Percentiles rank a stretch among this genome's conserved stretches.
Conservation (phyloP, 192 early-diverging fungal genomes). For the Linnemannia hyalina region DNA sequence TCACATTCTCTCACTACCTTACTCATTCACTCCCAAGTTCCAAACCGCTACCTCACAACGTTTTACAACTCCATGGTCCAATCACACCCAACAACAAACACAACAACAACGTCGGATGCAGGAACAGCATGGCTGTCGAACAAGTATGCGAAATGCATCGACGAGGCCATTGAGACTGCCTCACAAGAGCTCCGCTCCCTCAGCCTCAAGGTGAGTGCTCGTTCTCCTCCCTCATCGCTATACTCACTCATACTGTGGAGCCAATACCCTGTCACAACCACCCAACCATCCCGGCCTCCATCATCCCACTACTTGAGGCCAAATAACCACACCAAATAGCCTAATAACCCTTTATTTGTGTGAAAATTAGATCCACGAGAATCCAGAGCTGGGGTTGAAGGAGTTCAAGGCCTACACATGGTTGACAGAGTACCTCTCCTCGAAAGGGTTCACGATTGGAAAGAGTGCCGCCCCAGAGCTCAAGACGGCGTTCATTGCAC, state of each 20-base stretch:
- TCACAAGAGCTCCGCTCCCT: conserved; percentile 58
- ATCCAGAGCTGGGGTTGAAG: conserved; percentile 68
- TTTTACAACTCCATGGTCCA: not conserved
- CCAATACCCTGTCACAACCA: not conserved
- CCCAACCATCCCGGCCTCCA: not conserved
- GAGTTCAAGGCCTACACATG: conserved; percentile 72
- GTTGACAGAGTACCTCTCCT: conserved; percentile 73
- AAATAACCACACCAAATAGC: no score
- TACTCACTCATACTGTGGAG: not conserved
- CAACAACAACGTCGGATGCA: not conserved
- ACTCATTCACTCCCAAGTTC: not conserved
- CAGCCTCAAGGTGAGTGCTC: conserved; percentile 56
- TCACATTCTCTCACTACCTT: not conserved
- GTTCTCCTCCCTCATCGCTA: not conserved
- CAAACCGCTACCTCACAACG: not conserved
- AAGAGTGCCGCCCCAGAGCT: conserved; percentile 66
- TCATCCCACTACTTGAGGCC: no score
- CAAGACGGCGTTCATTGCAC: conserved; percentile 81
- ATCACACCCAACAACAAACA: not conserved
- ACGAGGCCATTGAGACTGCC: conserved; percentile 51
- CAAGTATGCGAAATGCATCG: conserved; percentile 37
- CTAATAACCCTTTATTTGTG: no score
- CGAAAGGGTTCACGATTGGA: conserved; percentile 73
- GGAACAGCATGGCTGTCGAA: conserved; percentile 19
- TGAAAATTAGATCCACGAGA: conserved; percentile 62